phyloP scores from a whole-genome alignment of 2,329 filamentous ascomycete species.

The Helminthosporium solani region DNA sequence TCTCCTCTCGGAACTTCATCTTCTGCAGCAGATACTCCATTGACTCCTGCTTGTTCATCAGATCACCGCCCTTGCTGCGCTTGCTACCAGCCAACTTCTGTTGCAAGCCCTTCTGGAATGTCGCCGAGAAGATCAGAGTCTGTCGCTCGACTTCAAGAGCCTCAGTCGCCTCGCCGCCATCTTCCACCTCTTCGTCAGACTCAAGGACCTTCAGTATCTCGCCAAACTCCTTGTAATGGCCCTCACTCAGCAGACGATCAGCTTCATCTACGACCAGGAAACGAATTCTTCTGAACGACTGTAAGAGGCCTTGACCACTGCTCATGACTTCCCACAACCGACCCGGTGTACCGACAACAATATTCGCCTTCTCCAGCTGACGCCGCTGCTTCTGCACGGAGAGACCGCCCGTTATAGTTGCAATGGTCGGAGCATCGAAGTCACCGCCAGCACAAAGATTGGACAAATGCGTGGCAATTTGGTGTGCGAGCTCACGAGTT shows the following conservation, averaged over 20 bases:
- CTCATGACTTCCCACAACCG: conserved; percentile 93
- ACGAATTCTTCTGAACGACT: conserved; percentile 68
- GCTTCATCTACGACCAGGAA: conserved; percentile 94
- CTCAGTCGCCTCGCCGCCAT: conserved; percentile 31
- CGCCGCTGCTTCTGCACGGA: conserved; percentile 95
- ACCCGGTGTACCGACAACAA: conserved; percentile 91
- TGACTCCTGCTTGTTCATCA: conserved; percentile 73
- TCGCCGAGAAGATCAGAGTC: conserved; percentile 94
- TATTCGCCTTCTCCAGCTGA: conserved; percentile 78
- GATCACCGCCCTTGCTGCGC: conserved; percentile 63
- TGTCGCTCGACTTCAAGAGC: conserved; percentile 59
- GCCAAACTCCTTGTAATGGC: conserved; percentile 91
- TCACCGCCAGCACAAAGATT: conserved; percentile 68
- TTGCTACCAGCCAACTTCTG: conserved; percentile 74
- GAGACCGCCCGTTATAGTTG: conserved; percentile 85
- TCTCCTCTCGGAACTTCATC: conserved; percentile 79
- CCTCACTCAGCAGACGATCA: conserved; percentile 85
- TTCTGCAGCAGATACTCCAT: conserved; percentile 92
- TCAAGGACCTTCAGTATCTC: conserved; percentile 84
- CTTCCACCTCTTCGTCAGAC: conserved; percentile 55
- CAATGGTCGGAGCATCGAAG: conserved; percentile 63
- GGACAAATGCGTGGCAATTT: conserved; percentile 80
- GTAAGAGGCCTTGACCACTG: conserved; percentile 67
- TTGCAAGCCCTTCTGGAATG: conserved; percentile 87
- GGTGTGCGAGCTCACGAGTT: conserved; percentile 90